Conservation (phyloP, 208 protist species). For the Crithidia acanthocephali region DNA sequence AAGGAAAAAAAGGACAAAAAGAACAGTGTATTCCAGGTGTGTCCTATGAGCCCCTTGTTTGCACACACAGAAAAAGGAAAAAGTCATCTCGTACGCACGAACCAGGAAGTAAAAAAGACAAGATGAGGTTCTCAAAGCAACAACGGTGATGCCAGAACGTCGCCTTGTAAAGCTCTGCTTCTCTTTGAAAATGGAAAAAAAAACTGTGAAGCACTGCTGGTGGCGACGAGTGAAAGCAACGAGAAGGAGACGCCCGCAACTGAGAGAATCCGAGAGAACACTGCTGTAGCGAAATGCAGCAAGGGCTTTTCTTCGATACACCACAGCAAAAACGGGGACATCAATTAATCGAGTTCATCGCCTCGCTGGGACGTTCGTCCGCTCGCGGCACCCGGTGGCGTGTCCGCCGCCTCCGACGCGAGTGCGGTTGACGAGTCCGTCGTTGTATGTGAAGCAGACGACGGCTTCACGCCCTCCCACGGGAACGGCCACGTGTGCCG, state of each 20-base stretch:
- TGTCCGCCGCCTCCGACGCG: conserved; percentile 26
- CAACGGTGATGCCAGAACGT: not conserved
- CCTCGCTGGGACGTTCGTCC: not conserved
- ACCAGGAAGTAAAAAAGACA: no score
- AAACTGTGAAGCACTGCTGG: not conserved
- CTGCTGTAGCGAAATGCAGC: no score
- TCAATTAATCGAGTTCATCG: conserved; percentile 17
- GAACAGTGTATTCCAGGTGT: no score
- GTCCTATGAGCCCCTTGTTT: no score
- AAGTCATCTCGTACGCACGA: no score
- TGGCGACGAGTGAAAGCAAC: no score
- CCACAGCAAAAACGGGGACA: not conserved
- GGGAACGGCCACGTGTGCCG: conserved; percentile 75
- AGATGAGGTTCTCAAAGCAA: no score
- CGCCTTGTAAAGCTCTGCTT: not conserved
- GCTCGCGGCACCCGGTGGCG: conserved; percentile 9
- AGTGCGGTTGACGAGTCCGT: conserved; percentile 31
- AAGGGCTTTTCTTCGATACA: no score
- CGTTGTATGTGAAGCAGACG: conserved; percentile 19
- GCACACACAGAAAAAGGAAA: no score
- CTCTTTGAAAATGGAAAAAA: not conserved
- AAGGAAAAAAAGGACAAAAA: no score
- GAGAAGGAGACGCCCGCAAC: no score
- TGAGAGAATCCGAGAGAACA: no score
- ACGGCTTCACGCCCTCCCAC: conserved; percentile 20